A percentile compares a stretch with the other conserved stretches of the same genome.
phyloP scores from a whole-genome alignment of 2,329 filamentous ascomycete genomes.

The Lecanicillium sp. region DNA sequence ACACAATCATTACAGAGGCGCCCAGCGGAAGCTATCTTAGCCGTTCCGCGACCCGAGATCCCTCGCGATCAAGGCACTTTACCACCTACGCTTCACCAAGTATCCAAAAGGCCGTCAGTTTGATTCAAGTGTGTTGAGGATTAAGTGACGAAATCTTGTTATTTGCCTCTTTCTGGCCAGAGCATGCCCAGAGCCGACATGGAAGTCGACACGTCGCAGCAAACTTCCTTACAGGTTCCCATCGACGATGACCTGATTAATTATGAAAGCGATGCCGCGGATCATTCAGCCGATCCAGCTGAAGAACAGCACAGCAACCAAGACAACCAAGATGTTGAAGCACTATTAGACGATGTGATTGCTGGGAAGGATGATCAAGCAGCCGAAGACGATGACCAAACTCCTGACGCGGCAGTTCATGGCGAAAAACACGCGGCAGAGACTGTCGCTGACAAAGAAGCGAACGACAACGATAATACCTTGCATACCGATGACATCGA shows the following conservation, averaged over 20 bases:
- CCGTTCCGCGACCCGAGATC: too few relatives aligned
- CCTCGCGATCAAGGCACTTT: too few relatives aligned
- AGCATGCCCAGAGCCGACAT: conserved; percentile 23
- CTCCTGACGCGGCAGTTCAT: too few relatives aligned
- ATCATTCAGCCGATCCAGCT: conserved; percentile 14
- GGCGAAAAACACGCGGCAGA: conserved; percentile 5
- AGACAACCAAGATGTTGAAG: conserved; percentile 10
- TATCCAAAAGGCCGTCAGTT: too few relatives aligned
- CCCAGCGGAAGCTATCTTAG: too few relatives aligned
- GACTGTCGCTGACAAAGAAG: conserved; percentile 3
- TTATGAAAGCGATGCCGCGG: conserved; percentile 24
- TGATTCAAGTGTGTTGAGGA: too few relatives aligned
- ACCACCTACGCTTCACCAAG: too few relatives aligned
- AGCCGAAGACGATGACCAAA: too few relatives aligned
- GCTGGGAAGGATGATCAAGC: conserved; percentile 10
- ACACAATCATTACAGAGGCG: too few relatives aligned
- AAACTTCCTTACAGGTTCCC: conserved; percentile 13
- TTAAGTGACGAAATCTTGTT: too few relatives aligned
- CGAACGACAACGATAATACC: conserved; percentile 8
- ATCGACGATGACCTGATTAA: conserved; percentile 28
- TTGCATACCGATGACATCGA: conserved; percentile 3
- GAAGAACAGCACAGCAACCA: conserved; percentile 5
- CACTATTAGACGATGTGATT: conserved; percentile 1
- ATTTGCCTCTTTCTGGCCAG: not conserved
- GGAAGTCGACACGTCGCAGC: conserved; percentile 22